Evolutionary conservation across 352 stramenopile genomes (phyloP).

Genomic region (Phytophthora brassicae): DNA sequence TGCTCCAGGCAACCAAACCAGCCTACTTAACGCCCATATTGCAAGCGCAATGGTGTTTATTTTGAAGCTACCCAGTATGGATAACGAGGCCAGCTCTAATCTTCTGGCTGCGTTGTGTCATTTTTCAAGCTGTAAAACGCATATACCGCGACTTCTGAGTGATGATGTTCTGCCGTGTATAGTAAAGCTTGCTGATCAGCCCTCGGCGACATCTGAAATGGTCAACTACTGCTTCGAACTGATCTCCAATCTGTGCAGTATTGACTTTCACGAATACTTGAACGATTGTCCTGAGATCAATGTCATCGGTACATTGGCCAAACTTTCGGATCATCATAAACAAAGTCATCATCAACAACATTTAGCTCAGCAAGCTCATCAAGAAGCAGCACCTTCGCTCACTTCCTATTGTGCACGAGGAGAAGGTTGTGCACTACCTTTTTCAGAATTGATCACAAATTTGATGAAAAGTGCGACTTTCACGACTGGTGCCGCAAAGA

Average conservation of each 20-base stretch:
- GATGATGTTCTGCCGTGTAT: conserved; percentile 59
- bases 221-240: conserved; percentile 70
- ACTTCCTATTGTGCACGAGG: conserved; percentile 52
- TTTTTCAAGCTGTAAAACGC: conserved; percentile 47
- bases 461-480: conserved; percentile 56
- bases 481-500: conserved; percentile 50
- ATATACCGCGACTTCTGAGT: conserved; percentile 45
- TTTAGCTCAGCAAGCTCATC: conserved; percentile 6
- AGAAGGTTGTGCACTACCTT: conserved; percentile 29
- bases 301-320: conserved; percentile 69
- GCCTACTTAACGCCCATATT: conserved; percentile 46
- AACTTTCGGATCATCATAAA: conserved; percentile 53
- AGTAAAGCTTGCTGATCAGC: conserved; percentile 46
- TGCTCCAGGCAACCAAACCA: conserved; percentile 61
- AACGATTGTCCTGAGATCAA: conserved; percentile 54
- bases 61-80: conserved; percentile 31
- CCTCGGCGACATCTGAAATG: conserved; percentile 29
- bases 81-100: conserved; percentile 42
- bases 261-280: conserved; percentile 55
- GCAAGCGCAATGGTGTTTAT: conserved; percentile 52
- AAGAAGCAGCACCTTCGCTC: conserved; percentile 13
- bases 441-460: conserved; percentile 54
- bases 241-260: conserved; percentile 65
- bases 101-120: conserved; percentile 49
- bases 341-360: conserved; percentile 18